A percentile compares a stretch with the other conserved stretches of the same genome.
Evolutionary conservation across 2,329 filamentous ascomycete genomes (phyloP).

Genomic region (Macrophomina pseudophaseolina): DNA sequence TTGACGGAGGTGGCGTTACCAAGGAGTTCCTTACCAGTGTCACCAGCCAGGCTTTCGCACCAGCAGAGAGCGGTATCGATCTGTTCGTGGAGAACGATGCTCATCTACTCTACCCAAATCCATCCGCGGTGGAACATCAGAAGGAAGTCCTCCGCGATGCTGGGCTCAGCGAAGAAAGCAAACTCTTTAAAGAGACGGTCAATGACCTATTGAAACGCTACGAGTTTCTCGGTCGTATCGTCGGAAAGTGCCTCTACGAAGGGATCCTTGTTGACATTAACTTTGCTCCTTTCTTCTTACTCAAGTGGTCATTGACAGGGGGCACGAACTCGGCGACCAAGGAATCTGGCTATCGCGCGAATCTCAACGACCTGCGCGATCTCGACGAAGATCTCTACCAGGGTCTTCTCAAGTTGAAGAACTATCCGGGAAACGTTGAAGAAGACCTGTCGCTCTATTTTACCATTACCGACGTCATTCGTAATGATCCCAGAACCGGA

Average conservation of each 20-base stretch:
- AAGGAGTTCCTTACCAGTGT: conserved; percentile 95
- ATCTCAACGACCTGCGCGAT: conserved; percentile 90
- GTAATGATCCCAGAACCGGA: conserved; percentile 41
- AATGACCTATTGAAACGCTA: conserved; percentile 72
- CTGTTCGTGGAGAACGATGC: conserved; percentile 86
- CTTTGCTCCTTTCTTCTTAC: conserved; percentile 93
- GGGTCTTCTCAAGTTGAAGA: conserved; percentile 82
- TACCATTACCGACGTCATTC: conserved; percentile 76
- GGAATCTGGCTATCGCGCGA: conserved; percentile 81
- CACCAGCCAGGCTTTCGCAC: conserved; percentile 80
- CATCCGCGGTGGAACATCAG: conserved; percentile 72
- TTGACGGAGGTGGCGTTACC: conserved; percentile 95
- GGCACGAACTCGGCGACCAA: conserved; percentile 66
- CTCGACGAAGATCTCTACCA: conserved; percentile 90
- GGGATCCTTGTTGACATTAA: conserved; percentile 91
- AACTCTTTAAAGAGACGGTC: conserved; percentile 63
- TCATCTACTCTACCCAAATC: conserved; percentile 88
- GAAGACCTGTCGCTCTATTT: conserved; percentile 81
- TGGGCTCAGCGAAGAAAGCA: conserved; percentile 59
- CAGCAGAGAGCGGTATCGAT: conserved; percentile 55
- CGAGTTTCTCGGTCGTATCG: conserved; percentile 89
- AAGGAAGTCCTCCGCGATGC: conserved; percentile 61
- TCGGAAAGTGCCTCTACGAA: conserved; percentile 97
- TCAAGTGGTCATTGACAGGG: conserved; percentile 88
- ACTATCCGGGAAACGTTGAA: conserved; percentile 78